These are phyloP conservation scores for Taiozyma sp. DNA, from an alignment of 1,139 yeast species.

Conservation along the genomic window DNA sequence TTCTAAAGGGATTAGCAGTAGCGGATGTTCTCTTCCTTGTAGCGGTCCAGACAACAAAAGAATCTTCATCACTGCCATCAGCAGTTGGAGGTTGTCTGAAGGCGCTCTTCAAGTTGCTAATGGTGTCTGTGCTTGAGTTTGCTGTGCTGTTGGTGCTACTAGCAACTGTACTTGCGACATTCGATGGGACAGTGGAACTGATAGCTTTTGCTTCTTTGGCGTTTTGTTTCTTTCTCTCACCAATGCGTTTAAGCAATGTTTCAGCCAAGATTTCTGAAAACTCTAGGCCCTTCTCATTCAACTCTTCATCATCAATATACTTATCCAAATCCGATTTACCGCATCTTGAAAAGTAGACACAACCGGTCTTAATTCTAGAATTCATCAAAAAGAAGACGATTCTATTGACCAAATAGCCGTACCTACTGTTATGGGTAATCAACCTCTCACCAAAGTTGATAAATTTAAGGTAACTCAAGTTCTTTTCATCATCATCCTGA, in stretches of 20 bases:
- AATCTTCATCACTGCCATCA: constrained; percentile 31
- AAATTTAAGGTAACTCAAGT: constrained; percentile 71
- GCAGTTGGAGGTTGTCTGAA: constrained; percentile 28
- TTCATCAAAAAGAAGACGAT: constrained; percentile 90
- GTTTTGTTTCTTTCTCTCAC: constrained; percentile 18
- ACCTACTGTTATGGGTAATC: constrained; percentile 72
- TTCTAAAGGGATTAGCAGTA: constrained; percentile 65
- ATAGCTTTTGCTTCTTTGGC: constrained; percentile 3
- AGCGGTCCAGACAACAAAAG: constrained; percentile 85
- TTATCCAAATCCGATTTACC: constrained; percentile 47
- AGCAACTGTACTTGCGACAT: not conserved
- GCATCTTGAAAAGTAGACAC: constrained; percentile 84
- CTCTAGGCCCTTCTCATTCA: constrained; percentile 52
- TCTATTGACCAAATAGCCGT: constrained; percentile 85
- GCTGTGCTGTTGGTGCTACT: constrained; percentile 3
- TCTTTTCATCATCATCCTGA: constrained; percentile 39
- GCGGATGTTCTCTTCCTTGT: constrained; percentile 81
- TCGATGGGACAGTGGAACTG: constrained; percentile 4
- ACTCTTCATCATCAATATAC: constrained; percentile 55
- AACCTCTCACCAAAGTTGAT: constrained; percentile 89
- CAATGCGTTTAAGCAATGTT: constrained; percentile 28
- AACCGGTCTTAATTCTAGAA: constrained; percentile 77
- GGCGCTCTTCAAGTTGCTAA: constrained; percentile 12
- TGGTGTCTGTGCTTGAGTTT: constrained; percentile 11
- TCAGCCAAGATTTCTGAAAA: constrained; percentile 45